A percentile compares a stretch with the other conserved stretches of the same genome.
These are phyloP conservation scores for Dalbergia cultrata DNA, from an alignment of 306 rosid genomes.

Conservation along the genomic window DNA sequence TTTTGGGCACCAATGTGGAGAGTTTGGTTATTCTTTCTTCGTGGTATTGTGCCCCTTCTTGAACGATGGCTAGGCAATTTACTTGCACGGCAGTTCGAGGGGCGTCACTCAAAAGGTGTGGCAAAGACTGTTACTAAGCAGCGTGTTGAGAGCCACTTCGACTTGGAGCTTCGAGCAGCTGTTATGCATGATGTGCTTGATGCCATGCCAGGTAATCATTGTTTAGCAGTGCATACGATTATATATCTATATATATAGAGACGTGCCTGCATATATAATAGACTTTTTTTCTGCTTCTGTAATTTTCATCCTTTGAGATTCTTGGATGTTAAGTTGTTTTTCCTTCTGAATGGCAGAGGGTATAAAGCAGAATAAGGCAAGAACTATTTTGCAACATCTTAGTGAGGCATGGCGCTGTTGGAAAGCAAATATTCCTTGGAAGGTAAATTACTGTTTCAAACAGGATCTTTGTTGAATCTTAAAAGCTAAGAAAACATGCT, in stretches of 20 bases:
- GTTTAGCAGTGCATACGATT: too few relatives aligned
- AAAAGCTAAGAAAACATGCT: not conserved
- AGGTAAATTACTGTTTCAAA: constrained; percentile 54
- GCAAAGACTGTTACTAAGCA: constrained; percentile 99
- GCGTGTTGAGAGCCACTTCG: constrained; percentile 99
- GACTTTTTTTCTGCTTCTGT: not conserved
- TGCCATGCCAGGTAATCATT: constrained; percentile 88
- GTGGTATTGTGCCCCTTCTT: constrained; percentile 97
- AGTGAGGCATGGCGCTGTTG: constrained; percentile 99
- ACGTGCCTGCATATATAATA: too few relatives aligned
- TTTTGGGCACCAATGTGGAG: constrained; percentile 99
- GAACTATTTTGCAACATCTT: constrained; percentile 94
- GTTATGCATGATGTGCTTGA: constrained; percentile 99
- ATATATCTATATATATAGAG: too few relatives aligned
- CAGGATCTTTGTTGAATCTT: constrained; percentile 1
- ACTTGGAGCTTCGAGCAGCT: constrained; percentile 98
- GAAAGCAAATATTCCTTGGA: constrained; percentile 99
- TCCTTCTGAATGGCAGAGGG: constrained; percentile 71
- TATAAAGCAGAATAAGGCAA: constrained; percentile 96
- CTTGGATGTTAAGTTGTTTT: not conserved
- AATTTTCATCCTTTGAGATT: constrained; percentile 18
- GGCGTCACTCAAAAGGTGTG: constrained; percentile 98
- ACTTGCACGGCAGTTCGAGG: constrained; percentile 98
- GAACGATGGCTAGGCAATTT: constrained; percentile 98
- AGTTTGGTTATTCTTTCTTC: constrained; percentile 97